Percentiles rank a stretch among this genome's conserved stretches.
These are phyloP conservation scores for Lithohypha guttulata DNA, from an alignment of 2,329 filamentous ascomycete species.

Conservation along the genomic window DNA sequence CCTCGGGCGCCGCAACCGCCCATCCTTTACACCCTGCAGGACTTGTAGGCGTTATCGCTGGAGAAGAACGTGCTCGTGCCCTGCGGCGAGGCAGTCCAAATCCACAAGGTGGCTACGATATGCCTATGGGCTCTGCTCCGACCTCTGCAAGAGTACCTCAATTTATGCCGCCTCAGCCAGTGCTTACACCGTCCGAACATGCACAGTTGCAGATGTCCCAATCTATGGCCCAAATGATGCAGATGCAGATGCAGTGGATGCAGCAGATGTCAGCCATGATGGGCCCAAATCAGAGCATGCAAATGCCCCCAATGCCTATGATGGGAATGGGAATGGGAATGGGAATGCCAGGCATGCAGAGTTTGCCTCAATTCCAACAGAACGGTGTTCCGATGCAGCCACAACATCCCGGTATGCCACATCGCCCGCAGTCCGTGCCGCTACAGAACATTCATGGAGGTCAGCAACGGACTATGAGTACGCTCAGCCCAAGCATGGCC, in stretches of 20 bases:
- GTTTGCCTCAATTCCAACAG: neutral
- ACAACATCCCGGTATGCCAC: neutral
- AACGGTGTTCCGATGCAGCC: slow-evolving; percentile 2
- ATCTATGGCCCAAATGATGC: slow-evolving; percentile 80
- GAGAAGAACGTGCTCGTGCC: slow-evolving; percentile 67
- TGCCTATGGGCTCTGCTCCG: slow-evolving; percentile 20
- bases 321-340: slow-evolving; percentile 1
- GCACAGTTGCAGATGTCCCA: slow-evolving; percentile 70
- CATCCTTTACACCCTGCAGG: slow-evolving; percentile 54
- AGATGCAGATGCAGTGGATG: slow-evolving; percentile 93
- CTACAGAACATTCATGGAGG: slow-evolving; percentile 24
- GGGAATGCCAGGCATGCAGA: neutral
- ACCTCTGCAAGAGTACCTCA: slow-evolving; percentile 28
- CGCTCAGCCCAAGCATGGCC: slow-evolving; percentile 56
- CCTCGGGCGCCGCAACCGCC: slow-evolving; percentile 17
- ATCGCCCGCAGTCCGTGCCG: slow-evolving; percentile 16
- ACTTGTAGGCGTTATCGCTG: slow-evolving; percentile 77
- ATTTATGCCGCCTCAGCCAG: slow-evolving; percentile 27
- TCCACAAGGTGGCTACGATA: slow-evolving; percentile 31
- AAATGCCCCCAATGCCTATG: slow-evolving; percentile 8
- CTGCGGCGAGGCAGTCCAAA: slow-evolving; percentile 70
- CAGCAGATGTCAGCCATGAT: slow-evolving; percentile 39
- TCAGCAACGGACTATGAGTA: slow-evolving; percentile 64
- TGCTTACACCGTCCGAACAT: slow-evolving; percentile 53
- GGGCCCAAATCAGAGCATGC: slow-evolving; percentile 12